Evolutionary conservation across 306 rosid species (phyloP), one percentile per base, ranked within the genome.

Genomic region (Hippophae tibetana): DNA sequence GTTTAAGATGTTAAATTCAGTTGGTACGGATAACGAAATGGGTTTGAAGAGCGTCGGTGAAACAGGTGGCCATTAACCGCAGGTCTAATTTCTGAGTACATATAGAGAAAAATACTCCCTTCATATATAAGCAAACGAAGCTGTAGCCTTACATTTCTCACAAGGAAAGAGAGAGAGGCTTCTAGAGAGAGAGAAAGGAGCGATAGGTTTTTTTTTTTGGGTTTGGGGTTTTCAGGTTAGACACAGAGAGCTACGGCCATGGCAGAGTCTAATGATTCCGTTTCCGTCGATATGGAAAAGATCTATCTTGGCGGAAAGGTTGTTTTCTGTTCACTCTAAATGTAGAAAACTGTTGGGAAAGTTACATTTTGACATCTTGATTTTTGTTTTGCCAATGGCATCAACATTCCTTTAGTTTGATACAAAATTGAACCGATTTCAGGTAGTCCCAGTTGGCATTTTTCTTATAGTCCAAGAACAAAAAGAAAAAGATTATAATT

Each of bases 271-370:
- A 78, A 63, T 72, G 86, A 92, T 66, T 79, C 83, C 73, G 75
- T 85, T 78, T 78, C 98, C 60, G 55, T 85, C 47, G 78, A 92
- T 54, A 70, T 82, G 81, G 95, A 88, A 82, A 88, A 76, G 88
- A 85, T 92, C 95, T 82, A 88, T 76, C 93, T 92, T 52, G 90
- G 96, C 73, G 99, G 99, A 76, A 83, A 85, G 96, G 99, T 92
- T 62, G 12, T 31, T 31, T 31, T 2, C 5, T 31, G 4, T 31
- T 31, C 38, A 4, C 38, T 31, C 38, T 4, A 31, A 31, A 31
- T 31, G 1, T 31, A 31, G 38, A 31, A 31, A 31, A 31, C 38
- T 2, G 38, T 31, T 4, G 38, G 38, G 38, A 31, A 31, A 31
- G 38, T 31, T 31, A 0, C 38, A 4, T 31, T 31, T 31, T 31